phyloP scores from a whole-genome alignment of 2,329 filamentous ascomycete species.

The Thermoascus crustaceus region DNA sequence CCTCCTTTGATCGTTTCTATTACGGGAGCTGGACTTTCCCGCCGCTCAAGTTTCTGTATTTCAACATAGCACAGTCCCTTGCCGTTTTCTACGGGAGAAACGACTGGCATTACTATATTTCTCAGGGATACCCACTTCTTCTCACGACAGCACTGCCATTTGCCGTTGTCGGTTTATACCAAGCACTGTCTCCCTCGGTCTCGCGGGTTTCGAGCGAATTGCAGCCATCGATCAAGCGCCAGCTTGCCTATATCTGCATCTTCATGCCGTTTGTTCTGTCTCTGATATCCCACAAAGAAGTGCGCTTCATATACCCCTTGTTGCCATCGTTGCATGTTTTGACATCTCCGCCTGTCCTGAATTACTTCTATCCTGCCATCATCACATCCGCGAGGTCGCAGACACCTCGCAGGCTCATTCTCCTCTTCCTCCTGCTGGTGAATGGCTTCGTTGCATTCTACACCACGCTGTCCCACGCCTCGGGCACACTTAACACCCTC shows the following conservation, averaged over 20 bases:
- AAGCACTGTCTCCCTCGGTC: slow-evolving; percentile 34
- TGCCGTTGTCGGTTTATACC: slow-evolving; percentile 55
- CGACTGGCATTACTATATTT: slow-evolving; percentile 85
- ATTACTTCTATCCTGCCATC: slow-evolving; percentile 53
- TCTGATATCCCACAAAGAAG: slow-evolving; percentile 86
- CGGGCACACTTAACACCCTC: slow-evolving; percentile 67
- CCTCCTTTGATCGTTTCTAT: slow-evolving; percentile 64
- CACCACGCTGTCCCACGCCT: slow-evolving; percentile 67
- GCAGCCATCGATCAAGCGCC: slow-evolving; percentile 38
- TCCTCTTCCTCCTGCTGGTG: slow-evolving; percentile 51
- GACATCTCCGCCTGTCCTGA: slow-evolving; percentile 57
- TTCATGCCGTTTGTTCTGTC: slow-evolving; percentile 59
- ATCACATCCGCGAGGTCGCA: slow-evolving; percentile 22
- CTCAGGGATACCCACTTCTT: slow-evolving; percentile 80
- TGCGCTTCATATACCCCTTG: slow-evolving; percentile 91
- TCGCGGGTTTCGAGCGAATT: slow-evolving; percentile 24
- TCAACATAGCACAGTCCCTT: slow-evolving; percentile 81
- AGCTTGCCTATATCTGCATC: slow-evolving; percentile 52
- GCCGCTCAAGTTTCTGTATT: slow-evolving; percentile 75
- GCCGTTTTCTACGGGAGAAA: slow-evolving; percentile 90
- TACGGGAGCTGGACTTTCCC: slow-evolving; percentile 85
- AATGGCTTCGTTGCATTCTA: slow-evolving; percentile 69
- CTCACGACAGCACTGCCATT: slow-evolving; percentile 80
- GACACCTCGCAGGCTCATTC: slow-evolving; percentile 44
- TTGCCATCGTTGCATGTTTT: slow-evolving; percentile 79